Percentiles rank a stretch among this genome's conserved stretches.
Evolutionary conservation across 805 yeast species (phyloP).

Genomic region (Monosporozyma aquatica): DNA sequence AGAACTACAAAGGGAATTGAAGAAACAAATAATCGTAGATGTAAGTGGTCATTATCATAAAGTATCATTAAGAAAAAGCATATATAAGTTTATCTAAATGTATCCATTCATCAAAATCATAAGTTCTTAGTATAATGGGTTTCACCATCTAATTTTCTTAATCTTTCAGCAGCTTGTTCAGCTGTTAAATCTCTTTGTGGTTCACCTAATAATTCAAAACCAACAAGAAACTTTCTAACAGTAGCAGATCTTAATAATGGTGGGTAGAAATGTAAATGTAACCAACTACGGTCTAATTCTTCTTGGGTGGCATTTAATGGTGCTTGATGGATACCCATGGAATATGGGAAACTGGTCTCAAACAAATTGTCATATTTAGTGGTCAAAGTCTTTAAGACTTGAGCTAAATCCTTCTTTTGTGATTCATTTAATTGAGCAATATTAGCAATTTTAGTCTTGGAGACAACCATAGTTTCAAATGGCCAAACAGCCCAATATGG

Average conservation of each 20-base stretch:
- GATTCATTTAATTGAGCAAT: conserved; percentile 38
- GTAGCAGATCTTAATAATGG: conserved; percentile 68
- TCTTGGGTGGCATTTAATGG: conserved; percentile 42
- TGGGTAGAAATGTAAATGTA: conserved; percentile 73
- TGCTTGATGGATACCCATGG: conserved; percentile 77
- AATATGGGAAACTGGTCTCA: conserved; percentile 62
- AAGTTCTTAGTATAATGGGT: conserved; percentile 35
- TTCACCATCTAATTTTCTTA: conserved; percentile 36
- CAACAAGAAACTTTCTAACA: conserved; percentile 66
- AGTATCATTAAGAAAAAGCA: background rate
- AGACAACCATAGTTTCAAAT: conserved; percentile 55
- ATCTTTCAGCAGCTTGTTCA: conserved; percentile 30
- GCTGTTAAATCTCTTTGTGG: conserved; percentile 42
- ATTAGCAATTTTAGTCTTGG: conserved; percentile 45
- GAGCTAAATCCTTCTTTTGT: conserved; percentile 49
- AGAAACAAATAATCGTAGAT: no score
- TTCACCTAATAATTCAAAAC: conserved; percentile 58
- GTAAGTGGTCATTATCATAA: background rate
- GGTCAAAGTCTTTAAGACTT: conserved; percentile 43
- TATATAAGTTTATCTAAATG: background rate
- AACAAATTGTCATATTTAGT: conserved; percentile 63
- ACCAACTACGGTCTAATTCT: conserved; percentile 43
- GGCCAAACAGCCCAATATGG: conserved; percentile 86
- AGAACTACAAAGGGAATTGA: no score
- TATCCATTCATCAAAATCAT: conserved; percentile 24